Conservation (phyloP, 345 rosid genomes). For the Gossypium mustelinum region DNA sequence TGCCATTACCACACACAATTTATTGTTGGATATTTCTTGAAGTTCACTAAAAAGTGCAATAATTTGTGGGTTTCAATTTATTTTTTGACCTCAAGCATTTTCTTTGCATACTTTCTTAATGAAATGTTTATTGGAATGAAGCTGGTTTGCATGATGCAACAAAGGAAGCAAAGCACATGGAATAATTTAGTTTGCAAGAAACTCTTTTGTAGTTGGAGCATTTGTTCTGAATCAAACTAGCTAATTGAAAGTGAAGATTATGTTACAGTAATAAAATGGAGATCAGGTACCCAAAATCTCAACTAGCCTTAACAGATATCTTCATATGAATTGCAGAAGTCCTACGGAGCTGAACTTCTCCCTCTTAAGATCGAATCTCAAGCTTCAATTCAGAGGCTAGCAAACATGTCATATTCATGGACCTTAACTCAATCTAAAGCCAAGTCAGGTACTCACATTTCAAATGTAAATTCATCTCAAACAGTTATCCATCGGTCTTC, state of each 20-base stretch:
- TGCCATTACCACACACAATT: too few species aligned
- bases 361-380: constrained; percentile 68
- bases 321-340: constrained; percentile 55
- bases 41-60: too few species aligned
- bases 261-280: background rate
- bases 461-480: constrained; percentile 75
- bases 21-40: too few species aligned
- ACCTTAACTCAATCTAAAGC: constrained; percentile 83
- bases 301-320: constrained; percentile 29
- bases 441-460: constrained; percentile 69
- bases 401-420: constrained; percentile 56
- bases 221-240: background rate
- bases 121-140: background rate
- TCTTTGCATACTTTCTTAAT: background rate
- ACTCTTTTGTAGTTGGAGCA: background rate
- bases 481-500: constrained; percentile 67
- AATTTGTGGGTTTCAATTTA: too few species aligned
- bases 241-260: background rate
- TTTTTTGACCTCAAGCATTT: background rate
- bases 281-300: background rate
- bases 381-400: constrained; percentile 60
- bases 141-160: background rate
- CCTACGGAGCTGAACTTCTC: constrained; percentile 45
- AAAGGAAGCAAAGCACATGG: background rate
- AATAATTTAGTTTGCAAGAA: background rate